Evolutionary conservation across 495 filamentous ascomycete species (phyloP), one percentile per base, ranked within the genome.

Genomic region (Chaetomium tenue): DNA sequence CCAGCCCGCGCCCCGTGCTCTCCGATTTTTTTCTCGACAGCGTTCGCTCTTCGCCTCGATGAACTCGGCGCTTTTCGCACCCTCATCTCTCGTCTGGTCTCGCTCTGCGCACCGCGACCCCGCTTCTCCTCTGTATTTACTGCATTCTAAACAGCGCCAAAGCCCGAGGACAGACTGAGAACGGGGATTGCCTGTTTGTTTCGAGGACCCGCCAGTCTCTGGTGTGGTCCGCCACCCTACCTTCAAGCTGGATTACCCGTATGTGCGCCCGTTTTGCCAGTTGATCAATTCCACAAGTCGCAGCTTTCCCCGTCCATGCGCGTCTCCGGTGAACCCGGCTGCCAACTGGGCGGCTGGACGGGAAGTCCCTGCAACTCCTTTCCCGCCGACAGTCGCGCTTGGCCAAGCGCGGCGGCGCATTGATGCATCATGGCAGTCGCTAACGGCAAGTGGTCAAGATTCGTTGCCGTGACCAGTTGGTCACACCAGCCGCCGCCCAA

Each of bases 381-480:
- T 37, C 33, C 33, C 12, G 48, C n/a, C 12, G 48, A 25, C 57
- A 42, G 56, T 54, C 37, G 48, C n/a, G 56, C 28, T 28, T 25
- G 57, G 16, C 28, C 28, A 30, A 30, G 28, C 28, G 28, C 28
- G 6, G 28, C 28, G 28, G 25, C 33, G 13, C 59, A 52, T 18
- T 26, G 16, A 20, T 44, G 50, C 70, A 66, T 67, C 66, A 71
- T 72, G 72, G 65, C 69, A 46, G 54, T 64, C 44, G 58, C 78
- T 79, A 74, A 79, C 70, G 66, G 56, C 58, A 28, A 63, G 47
- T 72, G 66, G 64, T 23, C 4, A 72, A 84, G 82, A 64, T 77
- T 83, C 66, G 75, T 82, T 64, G 74, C 80, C 63, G 74, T 82
- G 66, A 75, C 80, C 62, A 76, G 79, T 62, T 83, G 81, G 81